Percentiles rank a stretch among this genome's conserved stretches.
phyloP scores from a whole-genome alignment of 495 filamentous ascomycete genomes.

The Parathielavia hyrcaniae region DNA sequence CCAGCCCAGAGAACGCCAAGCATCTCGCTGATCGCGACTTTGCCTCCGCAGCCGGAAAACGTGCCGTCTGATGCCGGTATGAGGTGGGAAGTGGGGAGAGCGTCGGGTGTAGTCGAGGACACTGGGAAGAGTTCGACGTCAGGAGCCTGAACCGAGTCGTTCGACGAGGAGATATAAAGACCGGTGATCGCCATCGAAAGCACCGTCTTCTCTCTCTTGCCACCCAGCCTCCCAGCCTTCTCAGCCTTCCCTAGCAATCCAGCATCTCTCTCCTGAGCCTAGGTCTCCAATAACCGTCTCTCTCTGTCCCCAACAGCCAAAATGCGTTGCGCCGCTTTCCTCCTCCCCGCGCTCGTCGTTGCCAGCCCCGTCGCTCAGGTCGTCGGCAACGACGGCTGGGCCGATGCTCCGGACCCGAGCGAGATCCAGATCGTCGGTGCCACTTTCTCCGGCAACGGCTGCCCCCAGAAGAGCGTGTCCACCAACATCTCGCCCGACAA shows the following conservation, averaged over 20 bases:
- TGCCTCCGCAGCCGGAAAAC: constrained; percentile 27
- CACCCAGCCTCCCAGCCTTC: constrained; percentile 24
- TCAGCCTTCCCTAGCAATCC: constrained; percentile 10
- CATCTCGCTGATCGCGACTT: constrained; percentile 17
- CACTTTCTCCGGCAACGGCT: constrained; percentile 55
- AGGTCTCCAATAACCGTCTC: constrained; percentile 6
- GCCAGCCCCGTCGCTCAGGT: constrained; percentile 38
- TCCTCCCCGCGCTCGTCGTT: constrained; percentile 44
- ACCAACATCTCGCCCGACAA: constrained; percentile 47
- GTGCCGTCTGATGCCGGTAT: constrained; percentile 12
- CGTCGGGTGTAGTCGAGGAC: background rate
- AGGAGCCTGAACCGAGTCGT: background rate
- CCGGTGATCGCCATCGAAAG: constrained; percentile 2
- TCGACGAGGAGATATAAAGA: constrained; percentile 12
- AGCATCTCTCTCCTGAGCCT: background rate
- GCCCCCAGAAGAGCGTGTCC: constrained; percentile 47
- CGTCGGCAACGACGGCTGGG: constrained; percentile 28
- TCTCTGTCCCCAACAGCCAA: constrained; percentile 25
- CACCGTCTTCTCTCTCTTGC: constrained; percentile 4
- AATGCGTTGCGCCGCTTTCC: constrained; percentile 43
- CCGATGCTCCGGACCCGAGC: constrained; percentile 34
- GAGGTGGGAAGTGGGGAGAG: background rate
- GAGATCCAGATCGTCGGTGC: constrained; percentile 49
- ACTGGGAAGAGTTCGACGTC: constrained; percentile 2
- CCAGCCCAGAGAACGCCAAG: constrained; percentile 26